Evolutionary conservation across 106 monocot species (phyloP), one percentile per base, ranked within the genome.

Genomic region (Cymbidium sinense): DNA sequence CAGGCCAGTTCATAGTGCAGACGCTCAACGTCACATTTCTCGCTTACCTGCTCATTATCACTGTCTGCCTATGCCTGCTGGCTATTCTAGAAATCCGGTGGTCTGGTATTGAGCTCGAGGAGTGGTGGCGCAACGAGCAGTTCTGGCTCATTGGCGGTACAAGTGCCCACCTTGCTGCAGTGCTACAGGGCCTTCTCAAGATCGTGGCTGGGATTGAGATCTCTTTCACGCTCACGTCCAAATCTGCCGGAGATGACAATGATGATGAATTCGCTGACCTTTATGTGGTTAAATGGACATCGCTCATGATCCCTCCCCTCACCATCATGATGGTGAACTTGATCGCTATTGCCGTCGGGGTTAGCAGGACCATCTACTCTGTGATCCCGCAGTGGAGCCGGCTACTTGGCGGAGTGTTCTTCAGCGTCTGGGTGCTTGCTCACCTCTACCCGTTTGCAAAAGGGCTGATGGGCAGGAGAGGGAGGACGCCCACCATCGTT

Each of bases 91-190:
- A 93, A 81, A 82, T 93, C 51, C 79, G 79, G 65, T 93, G 90
- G 93, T 90, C 93, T 2, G 93, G 93, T 7, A 86, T 93, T 15
- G 84, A 82, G 29, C 82, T 93, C 1, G 93, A 93, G 72, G 90
- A 93, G 35, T 93, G 93, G 93, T 93, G 93, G 93, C 67, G 93
- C 0, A 90, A 90, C 64, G 87, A 87, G 75, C 87, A 87, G 70
- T 87, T 87, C 79, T 87, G 87, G 87, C 84, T 88, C 84, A 88
- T 93, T 17, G 93, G 89, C 3, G 93, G 93, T 23, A 93, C 93
- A 0, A 90, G 90, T 74, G 87, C 93, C 1, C 93, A 93, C 74
- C 84, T 93, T 20, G 87, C 86, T 15, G 93, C 93, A 1, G 93
- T 93, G 17, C 81, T 93, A 17, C 93, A 93, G 77, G 93, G 93